phyloP scores from a whole-genome alignment of 1,284 basidiomycete genomes.

The Sutorius eximius region DNA sequence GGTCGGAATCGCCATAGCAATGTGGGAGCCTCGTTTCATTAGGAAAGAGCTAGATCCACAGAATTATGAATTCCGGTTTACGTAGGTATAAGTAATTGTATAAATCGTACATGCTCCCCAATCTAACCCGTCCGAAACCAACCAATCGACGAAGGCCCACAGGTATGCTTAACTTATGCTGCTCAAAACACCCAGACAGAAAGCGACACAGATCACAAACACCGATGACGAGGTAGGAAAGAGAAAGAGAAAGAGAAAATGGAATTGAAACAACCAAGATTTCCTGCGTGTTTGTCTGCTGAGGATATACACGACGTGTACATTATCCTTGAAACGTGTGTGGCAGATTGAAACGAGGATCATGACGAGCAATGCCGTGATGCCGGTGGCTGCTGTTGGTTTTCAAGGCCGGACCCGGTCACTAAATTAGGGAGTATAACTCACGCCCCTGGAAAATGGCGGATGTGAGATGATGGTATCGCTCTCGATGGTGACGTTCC shows the following conservation, averaged over 20 bases:
- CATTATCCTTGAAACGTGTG: background rate
- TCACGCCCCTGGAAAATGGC: conserved; percentile 23
- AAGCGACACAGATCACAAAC: conserved; percentile 2
- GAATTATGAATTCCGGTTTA: background rate
- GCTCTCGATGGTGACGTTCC: conserved; percentile 1
- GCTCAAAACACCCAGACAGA: background rate
- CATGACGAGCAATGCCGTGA: background rate
- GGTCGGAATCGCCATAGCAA: too few species aligned
- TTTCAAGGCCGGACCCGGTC: background rate
- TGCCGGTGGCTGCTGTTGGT: background rate
- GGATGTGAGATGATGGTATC: conserved; percentile 6
- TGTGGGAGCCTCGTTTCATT: too few species aligned
- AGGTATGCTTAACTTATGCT: conserved; percentile 6
- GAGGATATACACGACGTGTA: conserved; percentile 10
- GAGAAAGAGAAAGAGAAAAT: background rate
- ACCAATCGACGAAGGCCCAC: background rate
- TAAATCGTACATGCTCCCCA: background rate
- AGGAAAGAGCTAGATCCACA: too few species aligned
- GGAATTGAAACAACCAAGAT: background rate
- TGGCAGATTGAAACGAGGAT: background rate
- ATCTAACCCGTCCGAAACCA: background rate
- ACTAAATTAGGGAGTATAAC: conserved; percentile 19
- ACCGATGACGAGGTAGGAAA: background rate
- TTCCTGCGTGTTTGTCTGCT: background rate
- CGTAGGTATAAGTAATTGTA: background rate